Percentiles rank a stretch among this genome's conserved stretches.
phyloP scores from a whole-genome alignment of 2,329 filamentous ascomycete genomes.

The Penicillium sp. region DNA sequence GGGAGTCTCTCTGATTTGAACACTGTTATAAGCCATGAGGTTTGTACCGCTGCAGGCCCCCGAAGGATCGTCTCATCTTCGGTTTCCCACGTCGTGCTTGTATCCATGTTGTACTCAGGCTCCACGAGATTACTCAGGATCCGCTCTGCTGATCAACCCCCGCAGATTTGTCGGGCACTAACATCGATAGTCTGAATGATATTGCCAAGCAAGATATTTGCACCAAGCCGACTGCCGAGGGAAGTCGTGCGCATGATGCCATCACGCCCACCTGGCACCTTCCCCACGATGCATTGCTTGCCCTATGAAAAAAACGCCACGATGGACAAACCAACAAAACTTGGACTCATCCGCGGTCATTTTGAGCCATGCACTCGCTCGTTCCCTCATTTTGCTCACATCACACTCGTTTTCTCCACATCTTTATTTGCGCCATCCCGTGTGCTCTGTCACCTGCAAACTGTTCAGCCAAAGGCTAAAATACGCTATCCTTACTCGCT shows the following conservation, averaged over 20 bases:
- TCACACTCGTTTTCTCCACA: slow-evolving; percentile 16
- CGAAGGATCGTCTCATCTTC: neutral
- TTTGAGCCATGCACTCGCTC: neutral
- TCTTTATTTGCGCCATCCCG: slow-evolving; percentile 24
- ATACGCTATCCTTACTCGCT: neutral
- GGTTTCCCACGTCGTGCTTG: neutral
- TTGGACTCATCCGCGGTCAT: neutral
- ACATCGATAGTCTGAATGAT: neutral
- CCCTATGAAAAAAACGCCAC: neutral
- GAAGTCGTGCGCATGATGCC: slow-evolving; percentile 17
- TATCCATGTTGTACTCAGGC: neutral
- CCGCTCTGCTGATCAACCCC: slow-evolving; percentile 18
- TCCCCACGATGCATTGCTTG: slow-evolving; percentile 1
- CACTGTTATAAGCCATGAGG: slow-evolving; percentile 3
- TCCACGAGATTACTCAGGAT: neutral
- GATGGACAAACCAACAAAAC: neutral
- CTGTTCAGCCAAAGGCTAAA: slow-evolving; percentile 1
- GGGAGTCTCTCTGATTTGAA: slow-evolving; percentile 19
- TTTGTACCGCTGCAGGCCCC: slow-evolving; percentile 18
- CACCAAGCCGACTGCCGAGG: slow-evolving; percentile 3
- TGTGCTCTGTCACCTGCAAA: slow-evolving; percentile 21
- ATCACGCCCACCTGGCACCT: slow-evolving; percentile 18
- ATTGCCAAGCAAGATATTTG: neutral
- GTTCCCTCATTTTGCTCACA: neutral
- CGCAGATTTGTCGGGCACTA: slow-evolving; percentile 11